Conservation (phyloP, 2,329 filamentous ascomycete genomes). For the Annulohypoxylon truncatum region DNA sequence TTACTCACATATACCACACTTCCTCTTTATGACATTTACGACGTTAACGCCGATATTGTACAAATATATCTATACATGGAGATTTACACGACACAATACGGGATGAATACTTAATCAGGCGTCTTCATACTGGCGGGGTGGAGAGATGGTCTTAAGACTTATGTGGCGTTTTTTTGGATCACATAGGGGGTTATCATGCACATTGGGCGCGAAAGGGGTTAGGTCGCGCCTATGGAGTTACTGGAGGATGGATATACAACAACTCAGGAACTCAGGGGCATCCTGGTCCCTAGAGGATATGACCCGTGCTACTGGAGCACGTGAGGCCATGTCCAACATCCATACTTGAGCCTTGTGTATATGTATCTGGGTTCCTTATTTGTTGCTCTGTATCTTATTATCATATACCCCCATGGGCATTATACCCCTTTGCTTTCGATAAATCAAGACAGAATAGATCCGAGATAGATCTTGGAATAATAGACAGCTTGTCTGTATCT, state of each 20-base stretch:
- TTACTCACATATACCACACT: background rate
- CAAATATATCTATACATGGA: slow-evolving; percentile 36
- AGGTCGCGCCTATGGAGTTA: slow-evolving; percentile 17
- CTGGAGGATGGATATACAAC: slow-evolving; percentile 23
- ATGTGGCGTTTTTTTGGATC: slow-evolving; percentile 30
- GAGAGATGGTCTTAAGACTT: slow-evolving; percentile 13
- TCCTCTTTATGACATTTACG: slow-evolving; percentile 42
- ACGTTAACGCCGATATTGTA: slow-evolving; percentile 42
- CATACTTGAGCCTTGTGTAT: slow-evolving; percentile 4
- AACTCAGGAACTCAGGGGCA: slow-evolving; percentile 12
- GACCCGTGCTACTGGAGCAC: slow-evolving; percentile 2
- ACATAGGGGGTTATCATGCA: slow-evolving; percentile 7
- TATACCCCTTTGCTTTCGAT: slow-evolving; percentile 8
- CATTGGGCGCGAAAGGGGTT: slow-evolving; percentile 5
- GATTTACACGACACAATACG: slow-evolving; percentile 17
- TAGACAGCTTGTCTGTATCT: background rate
- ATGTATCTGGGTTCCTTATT: slow-evolving; percentile 7
- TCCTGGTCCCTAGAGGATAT: background rate
- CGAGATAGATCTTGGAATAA: slow-evolving; percentile 11
- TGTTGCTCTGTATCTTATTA: slow-evolving; percentile 8
- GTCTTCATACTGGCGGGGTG: slow-evolving; percentile 17
- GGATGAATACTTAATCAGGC: slow-evolving; percentile 18
- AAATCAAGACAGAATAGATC: slow-evolving; percentile 10
- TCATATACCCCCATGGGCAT: slow-evolving; percentile 29
- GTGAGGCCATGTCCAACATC: background rate